A percentile compares a stretch with the other conserved stretches of the same genome.
Conservation (phyloP, 2,329 filamentous ascomycete genomes). For the Aspergillus uvarum region DNA sequence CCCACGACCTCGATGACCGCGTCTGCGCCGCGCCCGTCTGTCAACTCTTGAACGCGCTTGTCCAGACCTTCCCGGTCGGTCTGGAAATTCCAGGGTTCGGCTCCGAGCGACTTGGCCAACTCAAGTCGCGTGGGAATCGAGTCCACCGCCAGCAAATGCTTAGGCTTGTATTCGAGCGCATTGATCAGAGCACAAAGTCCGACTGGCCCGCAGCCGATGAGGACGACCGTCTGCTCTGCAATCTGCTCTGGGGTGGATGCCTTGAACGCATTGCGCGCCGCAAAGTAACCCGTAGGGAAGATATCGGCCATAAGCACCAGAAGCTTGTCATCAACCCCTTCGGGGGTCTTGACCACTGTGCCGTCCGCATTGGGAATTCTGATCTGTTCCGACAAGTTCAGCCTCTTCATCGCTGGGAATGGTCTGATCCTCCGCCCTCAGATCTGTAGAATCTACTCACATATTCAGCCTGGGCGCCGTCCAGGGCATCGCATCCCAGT, state of each 20-base stretch:
- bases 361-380: slow-evolving; percentile 78
- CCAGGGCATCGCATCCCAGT: slow-evolving; percentile 68
- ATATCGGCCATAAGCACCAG: slow-evolving; percentile 91
- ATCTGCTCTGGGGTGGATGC: slow-evolving; percentile 59
- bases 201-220: slow-evolving; percentile 83
- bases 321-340: slow-evolving; percentile 68
- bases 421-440: background rate
- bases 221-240: slow-evolving; percentile 67
- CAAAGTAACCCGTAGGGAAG: slow-evolving; percentile 82
- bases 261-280: slow-evolving; percentile 73
- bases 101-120: slow-evolving; percentile 70
- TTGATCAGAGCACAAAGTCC: slow-evolving; percentile 81
- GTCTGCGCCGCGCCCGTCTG: slow-evolving; percentile 79
- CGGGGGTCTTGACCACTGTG: slow-evolving; percentile 72
- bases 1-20: slow-evolving; percentile 79
- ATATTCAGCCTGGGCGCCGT: slow-evolving; percentile 80
- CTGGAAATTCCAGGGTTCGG: slow-evolving; percentile 78
- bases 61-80: slow-evolving; percentile 65
- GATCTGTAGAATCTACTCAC: slow-evolving; percentile 37
- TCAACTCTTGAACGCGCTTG: slow-evolving; percentile 69
- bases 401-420: background rate
- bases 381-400: slow-evolving; percentile 43
- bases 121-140: slow-evolving; percentile 72
- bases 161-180: slow-evolving; percentile 72
- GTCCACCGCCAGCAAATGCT: slow-evolving; percentile 76